Base-by-base conservation (phyloP, 1,139 yeast species). In the Nakaseomyces glabratus region DNA sequence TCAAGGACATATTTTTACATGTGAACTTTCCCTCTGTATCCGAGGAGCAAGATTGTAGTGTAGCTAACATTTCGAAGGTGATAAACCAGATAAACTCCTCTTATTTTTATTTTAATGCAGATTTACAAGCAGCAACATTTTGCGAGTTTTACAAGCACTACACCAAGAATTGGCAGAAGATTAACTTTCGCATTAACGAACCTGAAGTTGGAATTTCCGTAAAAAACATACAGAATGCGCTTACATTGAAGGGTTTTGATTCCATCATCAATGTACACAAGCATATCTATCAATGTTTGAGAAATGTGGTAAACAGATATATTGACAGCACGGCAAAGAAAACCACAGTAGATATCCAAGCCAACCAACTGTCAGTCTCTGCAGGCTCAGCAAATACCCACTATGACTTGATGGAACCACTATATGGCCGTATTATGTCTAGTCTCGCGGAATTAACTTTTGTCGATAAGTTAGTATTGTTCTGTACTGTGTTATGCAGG, bases 401-500 rank as follows among this genome's bases (percentile, higher is more conserved):
- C 11, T 20, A 26, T 17, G 30, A 26, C 13, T 17, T 26, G 7
- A 26, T 15, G 17, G 30, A 26, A 12, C 6, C 18, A 6, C 11
- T 26, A 9, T 15, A 26, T 11, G 30, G 21, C 13, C 15, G 21
- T 3, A 26, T 26, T 5, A 26, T 17, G 22, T 11, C 4, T n/a
- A 26, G 21, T 18, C 14, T 26, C 10, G 18, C 17, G 13, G 30
- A 26, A 14, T 21, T 26, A 4, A 26, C 21, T 4, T 26, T 26
- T n/a, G 18, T 26, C 20, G 30, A 26, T n/a, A 26, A 26, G 21
- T 18, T 26, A 11, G 30, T 26, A 6, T 15, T 26, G 15, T 15
- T 26, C 11, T 20, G 21, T 4, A 26, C 18, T n/a, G 15, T 26
- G 18, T 14, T 17, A 2, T n/a, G n/a, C n/a, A n/a, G n/a, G n/a